Evolutionary conservation across 1,284 basidiomycete genomes (phyloP).

Genomic region (Takashimella tepidaria): DNA sequence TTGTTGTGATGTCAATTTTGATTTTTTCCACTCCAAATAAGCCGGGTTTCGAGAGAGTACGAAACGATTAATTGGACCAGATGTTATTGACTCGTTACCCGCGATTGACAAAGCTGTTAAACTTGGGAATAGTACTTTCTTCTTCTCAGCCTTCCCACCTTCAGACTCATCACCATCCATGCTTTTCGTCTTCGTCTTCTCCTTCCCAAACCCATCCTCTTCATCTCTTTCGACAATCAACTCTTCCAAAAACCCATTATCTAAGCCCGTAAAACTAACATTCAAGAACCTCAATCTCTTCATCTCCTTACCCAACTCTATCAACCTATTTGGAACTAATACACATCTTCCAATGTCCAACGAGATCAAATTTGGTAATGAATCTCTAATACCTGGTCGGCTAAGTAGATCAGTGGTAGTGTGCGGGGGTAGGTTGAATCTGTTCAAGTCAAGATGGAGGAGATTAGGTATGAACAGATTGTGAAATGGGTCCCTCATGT

Average conservation of each 20-base stretch:
- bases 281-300: conserved; percentile 27
- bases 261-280: conserved; percentile 17
- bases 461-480: conserved; percentile 13
- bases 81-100: conserved; percentile 17
- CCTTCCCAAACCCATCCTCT: too few relatives aligned
- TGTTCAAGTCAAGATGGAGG: conserved; percentile 10
- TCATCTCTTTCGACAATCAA: conserved; percentile 8
- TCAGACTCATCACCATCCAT: neutral
- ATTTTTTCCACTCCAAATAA: neutral
- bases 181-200: conserved; percentile 4
- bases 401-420: conserved; percentile 2
- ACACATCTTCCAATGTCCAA: conserved; percentile 26
- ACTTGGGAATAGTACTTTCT: conserved; percentile 21
- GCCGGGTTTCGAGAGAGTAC: conserved; percentile 14
- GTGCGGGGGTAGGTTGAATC: neutral
- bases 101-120: conserved; percentile 30
- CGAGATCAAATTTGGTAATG: conserved; percentile 14
- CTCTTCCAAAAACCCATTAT: conserved; percentile 27
- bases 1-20: neutral
- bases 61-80: conserved; percentile 19
- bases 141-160: too few relatives aligned
- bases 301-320: conserved; percentile 9
- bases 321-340: conserved; percentile 5
- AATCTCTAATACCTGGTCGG: conserved; percentile 9
- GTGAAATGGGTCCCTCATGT: neutral